Base-by-base conservation (phyloP, 176 grass and related monocot species). In the Rhipidocladum racemiflorum region DNA sequence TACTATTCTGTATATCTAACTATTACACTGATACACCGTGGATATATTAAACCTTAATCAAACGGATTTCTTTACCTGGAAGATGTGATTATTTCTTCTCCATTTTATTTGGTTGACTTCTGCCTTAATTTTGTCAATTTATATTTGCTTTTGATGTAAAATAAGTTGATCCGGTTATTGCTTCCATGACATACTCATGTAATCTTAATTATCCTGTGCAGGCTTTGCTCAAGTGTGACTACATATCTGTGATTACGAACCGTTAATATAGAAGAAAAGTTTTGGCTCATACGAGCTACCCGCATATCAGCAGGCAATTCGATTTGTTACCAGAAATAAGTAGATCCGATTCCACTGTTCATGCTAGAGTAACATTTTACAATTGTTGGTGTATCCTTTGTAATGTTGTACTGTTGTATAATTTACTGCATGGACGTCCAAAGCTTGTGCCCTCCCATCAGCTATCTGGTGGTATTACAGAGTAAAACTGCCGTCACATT, bases 271-370 rank as follows among this genome's bases (percentile, higher is more conserved):
- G 63, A 91, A 74, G 34, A 65, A 17, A 50, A 32, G 6, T 83
- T 88, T 24, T 84, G 32, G 32, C 32, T 34, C 32, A 34, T 34
- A 34, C 4, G 67, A 84, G 75, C 81, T 84, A 44, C 68, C 73
- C 40, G 25, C 46, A 35, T 43, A 72, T 18, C 69, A 24, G 25
- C 81, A 87, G 85, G 60, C 68, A 67, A 87, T 81, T 87, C 3
- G 12, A 80, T 84, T 90, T 74, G 57, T 86, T 86, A 72, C 72
- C 46, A 72, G 59, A 28, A 82, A 90, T 86, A 86, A 86, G n/a
- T 86, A 86, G 79, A 61, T 73, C 74, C 12, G 73, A 67, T 73
- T 79, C 12, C 40, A 9, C 21, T 29, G 28, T 21, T 60, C 20
- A 10, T 73, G 36, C 59, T 72, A 29, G n/a, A 57, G 59, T 59